Conservation (phyloP, 257 asterid genomes). For the Lavandula angustifolia region DNA sequence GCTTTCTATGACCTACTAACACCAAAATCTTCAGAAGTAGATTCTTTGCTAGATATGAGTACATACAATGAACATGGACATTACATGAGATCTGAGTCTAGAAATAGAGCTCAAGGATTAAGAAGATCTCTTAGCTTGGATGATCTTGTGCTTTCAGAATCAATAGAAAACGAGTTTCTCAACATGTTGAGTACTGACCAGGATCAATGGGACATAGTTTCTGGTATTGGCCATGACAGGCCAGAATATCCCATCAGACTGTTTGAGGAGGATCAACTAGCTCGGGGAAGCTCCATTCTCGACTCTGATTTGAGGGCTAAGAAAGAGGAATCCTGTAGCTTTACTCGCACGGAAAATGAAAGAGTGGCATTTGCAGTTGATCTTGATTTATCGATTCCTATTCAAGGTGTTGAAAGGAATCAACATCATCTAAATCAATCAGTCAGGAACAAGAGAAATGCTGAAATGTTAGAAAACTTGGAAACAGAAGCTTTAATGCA, state of each 20-base stretch:
- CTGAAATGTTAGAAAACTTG: constrained; percentile 65
- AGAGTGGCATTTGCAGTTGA: constrained; percentile 46
- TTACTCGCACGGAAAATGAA: constrained; percentile 30
- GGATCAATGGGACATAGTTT: constrained; percentile 38
- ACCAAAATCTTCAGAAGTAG: constrained; percentile 31
- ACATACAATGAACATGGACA: constrained; percentile 39
- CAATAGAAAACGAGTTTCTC: constrained; percentile 79
- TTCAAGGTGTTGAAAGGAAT: constrained; percentile 46
- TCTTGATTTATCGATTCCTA: constrained; percentile 55
- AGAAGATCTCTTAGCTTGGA: constrained; percentile 59
- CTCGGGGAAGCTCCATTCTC: constrained; percentile 33
- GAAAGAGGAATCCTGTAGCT: constrained; percentile 31
- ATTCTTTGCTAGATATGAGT: constrained; percentile 31
- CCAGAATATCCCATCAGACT: constrained; percentile 45
- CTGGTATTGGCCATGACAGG: constrained; percentile 39
- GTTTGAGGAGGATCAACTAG: constrained; percentile 43
- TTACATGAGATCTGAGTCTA: constrained; percentile 25
- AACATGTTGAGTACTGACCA: constrained; percentile 54
- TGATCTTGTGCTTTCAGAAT: constrained; percentile 59
- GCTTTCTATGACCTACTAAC: constrained; percentile 32
- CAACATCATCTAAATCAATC: constrained; percentile 38
- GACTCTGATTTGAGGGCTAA: constrained; percentile 40
- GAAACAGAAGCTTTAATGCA: constrained; percentile 81
- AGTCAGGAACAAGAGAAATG: constrained; percentile 55
- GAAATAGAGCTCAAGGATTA: constrained; percentile 22